Base-by-base conservation (phyloP, 164 flowering plant species). In the Litsea cubeba region DNA sequence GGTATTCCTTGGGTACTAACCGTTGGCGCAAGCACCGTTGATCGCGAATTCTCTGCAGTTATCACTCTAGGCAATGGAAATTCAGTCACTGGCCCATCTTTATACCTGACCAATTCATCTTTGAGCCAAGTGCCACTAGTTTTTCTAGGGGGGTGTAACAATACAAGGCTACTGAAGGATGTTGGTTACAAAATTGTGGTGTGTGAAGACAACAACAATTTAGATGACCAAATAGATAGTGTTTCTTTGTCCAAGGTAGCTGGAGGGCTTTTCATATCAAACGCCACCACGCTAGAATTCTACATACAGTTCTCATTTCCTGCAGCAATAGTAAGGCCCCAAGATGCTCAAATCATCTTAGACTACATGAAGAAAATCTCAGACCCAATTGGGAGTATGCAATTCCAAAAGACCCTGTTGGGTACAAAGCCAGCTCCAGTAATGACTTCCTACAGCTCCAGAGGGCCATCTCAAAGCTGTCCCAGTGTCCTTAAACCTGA, bases 1-100 rank as follows among this genome's bases (percentile, higher is more conserved):
- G 93, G 92, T 3, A 79, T 77, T 0, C 94, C 97, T 1, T 92
- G 97, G 97, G 79, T 85, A 28, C 72, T 88, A 12, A 92, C 92
- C 0, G 93, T 91, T 7, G 93, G 86, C 5, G 96, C 94, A 0
- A 86, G 91, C 5, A 84, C 91, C 0, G 5, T 92, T 0, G 97
- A 92, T 71, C 89, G 97, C 0, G 78, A 81, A 20, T 89, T 88
- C 28, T 46, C n/a, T 0, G 90, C 85, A 0, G 69, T 62, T 4
- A 63, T 86, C 22, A 76, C 73, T 18, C 88, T 92, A 2, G 87
- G 83, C 26, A 82, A 84, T 72, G 92, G 90, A 51, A 76, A 24
- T 11, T 62, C 84, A 0, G 70, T 86, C 69, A 20, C 72, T 0
- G 96, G 91, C 1, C 14, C 5, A 35, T 77, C 93, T 63, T 78